Percentiles rank a stretch among this genome's conserved stretches.
phyloP scores from a whole-genome alignment of 345 rosid genomes.

The Iberis pinnata region DNA sequence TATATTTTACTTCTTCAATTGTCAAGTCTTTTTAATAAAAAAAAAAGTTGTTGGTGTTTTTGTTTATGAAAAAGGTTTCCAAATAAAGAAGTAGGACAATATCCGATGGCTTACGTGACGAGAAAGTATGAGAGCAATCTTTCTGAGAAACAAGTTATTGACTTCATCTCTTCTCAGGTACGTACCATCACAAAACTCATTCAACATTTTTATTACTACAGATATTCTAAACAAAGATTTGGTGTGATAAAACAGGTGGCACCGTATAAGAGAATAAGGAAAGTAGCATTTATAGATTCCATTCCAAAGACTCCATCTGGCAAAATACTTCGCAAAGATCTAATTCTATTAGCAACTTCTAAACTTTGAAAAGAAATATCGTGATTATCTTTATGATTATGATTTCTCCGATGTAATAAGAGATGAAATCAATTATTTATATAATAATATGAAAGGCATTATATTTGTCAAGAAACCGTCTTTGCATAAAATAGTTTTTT shows the following conservation, averaged over 20 bases:
- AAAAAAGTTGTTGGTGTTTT: not conserved
- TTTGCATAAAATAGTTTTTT: too few relatives aligned
- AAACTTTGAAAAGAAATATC: constrained; percentile 55
- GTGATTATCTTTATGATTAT: too few relatives aligned
- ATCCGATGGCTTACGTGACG: constrained; percentile 68
- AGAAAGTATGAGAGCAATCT: constrained; percentile 40
- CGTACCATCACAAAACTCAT: too few relatives aligned
- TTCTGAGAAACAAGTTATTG: constrained; percentile 39
- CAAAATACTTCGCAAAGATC: constrained; percentile 76
- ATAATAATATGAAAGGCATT: too few relatives aligned
- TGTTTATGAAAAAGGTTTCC: constrained; percentile 45
- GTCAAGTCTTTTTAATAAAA: too few relatives aligned
- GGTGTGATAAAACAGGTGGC: constrained; percentile 47
- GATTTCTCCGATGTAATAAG: too few relatives aligned
- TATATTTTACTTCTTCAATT: not conserved
- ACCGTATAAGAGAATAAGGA: constrained; percentile 67
- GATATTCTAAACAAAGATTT: not conserved
- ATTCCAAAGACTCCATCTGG: constrained; percentile 82
- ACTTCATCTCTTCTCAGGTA: constrained; percentile 61
- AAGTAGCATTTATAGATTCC: constrained; percentile 30
- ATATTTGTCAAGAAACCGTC: too few relatives aligned
- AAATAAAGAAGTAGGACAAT: constrained; percentile 60
- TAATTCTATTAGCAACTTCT: constrained; percentile 60
- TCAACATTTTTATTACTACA: too few relatives aligned
- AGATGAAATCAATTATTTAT: too few relatives aligned